phyloP scores from a whole-genome alignment of 306 rosid genomes.

The Betula pendula region DNA sequence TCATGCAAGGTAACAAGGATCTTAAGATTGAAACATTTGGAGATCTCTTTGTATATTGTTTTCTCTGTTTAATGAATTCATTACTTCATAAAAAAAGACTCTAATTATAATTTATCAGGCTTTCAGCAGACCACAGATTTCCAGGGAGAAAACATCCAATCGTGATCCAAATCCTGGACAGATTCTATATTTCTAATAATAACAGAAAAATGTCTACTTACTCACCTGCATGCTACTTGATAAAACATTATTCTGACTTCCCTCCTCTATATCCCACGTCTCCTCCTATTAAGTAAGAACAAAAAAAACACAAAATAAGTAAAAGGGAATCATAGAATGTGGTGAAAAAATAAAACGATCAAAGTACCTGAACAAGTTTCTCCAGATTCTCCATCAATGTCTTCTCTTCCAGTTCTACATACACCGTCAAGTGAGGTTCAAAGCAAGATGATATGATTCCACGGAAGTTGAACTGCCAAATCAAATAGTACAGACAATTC shows the following conservation, averaged over 20 bases:
- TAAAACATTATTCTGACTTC: slow-evolving; percentile 92
- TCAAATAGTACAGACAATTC: slow-evolving; percentile 32
- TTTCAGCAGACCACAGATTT: background rate
- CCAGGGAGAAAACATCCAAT: background rate
- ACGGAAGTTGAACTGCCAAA: slow-evolving; percentile 97
- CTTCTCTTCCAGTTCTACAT: slow-evolving; percentile 94
- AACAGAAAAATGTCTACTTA: slow-evolving; percentile 19
- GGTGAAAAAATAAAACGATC: slow-evolving; percentile 11
- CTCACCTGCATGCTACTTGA: slow-evolving; percentile 98
- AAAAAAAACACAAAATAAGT: slow-evolving; percentile 10
- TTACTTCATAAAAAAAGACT: background rate
- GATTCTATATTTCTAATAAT: background rate
- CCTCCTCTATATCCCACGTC: slow-evolving; percentile 98
- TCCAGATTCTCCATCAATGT: slow-evolving; percentile 93
- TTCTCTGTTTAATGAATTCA: background rate
- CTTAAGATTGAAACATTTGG: background rate
- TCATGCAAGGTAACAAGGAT: background rate
- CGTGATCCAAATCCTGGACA: background rate
- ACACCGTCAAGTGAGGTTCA: slow-evolving; percentile 92
- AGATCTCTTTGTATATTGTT: background rate
- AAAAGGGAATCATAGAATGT: slow-evolving; percentile 23
- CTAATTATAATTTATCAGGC: background rate
- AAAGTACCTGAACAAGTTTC: slow-evolving; percentile 91
- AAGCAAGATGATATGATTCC: slow-evolving; percentile 99
- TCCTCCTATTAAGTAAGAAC: slow-evolving; percentile 67